Evolutionary conservation across 164 flowering plant species (phyloP).

Genomic region (Piper longum): DNA sequence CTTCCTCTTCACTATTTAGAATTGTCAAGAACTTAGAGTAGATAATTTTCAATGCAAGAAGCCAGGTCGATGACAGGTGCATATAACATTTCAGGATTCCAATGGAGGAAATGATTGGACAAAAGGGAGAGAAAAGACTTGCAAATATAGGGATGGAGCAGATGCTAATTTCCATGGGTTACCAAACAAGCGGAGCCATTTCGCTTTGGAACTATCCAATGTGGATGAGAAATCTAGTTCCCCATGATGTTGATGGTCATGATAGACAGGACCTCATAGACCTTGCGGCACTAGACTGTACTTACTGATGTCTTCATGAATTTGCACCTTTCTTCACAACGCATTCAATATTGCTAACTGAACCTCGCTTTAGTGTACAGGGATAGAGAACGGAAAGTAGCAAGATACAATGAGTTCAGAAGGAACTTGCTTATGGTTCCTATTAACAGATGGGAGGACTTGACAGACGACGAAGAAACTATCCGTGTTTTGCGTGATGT

Average conservation of each 20-base stretch:
- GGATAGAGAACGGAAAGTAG: conserved; percentile 41
- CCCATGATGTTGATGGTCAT: conserved; percentile 33
- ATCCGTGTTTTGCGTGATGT: conserved; percentile 24
- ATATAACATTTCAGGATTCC: conserved; percentile 15
- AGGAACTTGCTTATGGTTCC: conserved; percentile 36
- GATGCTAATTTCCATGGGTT: conserved; percentile 43
- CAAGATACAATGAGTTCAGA: conserved; percentile 42
- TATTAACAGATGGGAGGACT: conserved; percentile 43
- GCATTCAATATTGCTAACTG: not conserved
- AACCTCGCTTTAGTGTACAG: conserved; percentile 21
- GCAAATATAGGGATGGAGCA: conserved; percentile 18
- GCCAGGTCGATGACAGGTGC: not conserved
- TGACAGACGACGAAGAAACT: conserved; percentile 30
- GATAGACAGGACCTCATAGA: conserved; percentile 32
- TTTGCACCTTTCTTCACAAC: not conserved
- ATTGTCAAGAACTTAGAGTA: not conserved
- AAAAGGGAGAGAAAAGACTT: conserved; percentile 16
- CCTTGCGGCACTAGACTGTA: conserved; percentile 41
- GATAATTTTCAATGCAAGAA: not conserved
- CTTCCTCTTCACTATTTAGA: not conserved
- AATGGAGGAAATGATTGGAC: conserved; percentile 27
- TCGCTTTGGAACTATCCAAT: conserved; percentile 36
- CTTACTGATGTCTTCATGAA: not conserved
- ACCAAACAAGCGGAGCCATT: conserved; percentile 36
- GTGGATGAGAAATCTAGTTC: conserved; percentile 39